Evolutionary conservation across 257 asterid genomes (phyloP), one percentile per base, ranked within the genome.

Genomic region (Solanum acaule): DNA sequence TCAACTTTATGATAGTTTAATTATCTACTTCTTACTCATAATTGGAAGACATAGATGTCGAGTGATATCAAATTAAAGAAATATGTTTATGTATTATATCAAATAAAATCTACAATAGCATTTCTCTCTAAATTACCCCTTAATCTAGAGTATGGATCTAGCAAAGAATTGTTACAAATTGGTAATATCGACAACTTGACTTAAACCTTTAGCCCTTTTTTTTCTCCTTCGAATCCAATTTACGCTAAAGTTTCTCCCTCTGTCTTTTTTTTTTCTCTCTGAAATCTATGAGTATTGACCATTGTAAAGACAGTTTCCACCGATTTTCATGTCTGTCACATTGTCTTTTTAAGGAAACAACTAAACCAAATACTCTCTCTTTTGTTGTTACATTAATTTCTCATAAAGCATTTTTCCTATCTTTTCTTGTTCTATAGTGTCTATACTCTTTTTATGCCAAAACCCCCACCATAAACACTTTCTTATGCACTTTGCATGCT

Each of bases 401-500:
- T n/a, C 83, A 10, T 73, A 34, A 73, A 37, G 31, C 33, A 76
- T 76, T 81, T 65, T 29, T 70, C 25, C 67, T 44, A 81, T 29
- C 42, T n/a, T 14, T 79, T 44, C 59, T 29, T 79, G 25, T 77
- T 79, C 85, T 82, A 1, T 49, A 18, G 63, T 33, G 46, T 73
- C 46, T 75, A 20, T 31, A 34, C 61, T 46, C 18, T 81, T 27
- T 87, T 87, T 63, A 77, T 88, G 84, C 38, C 88, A 89, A 87
- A 75, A 88, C 86, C 78, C 83, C 73, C 82, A 79, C 59, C n/a
- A 68, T 56, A 87, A 72, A 78, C 46, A 35, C 31, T 84, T 61
- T 16, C 84, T 52, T 86, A 49, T 49, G 38, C 90, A 77, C 35
- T 90, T 92, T 82, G 87, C 91, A 88, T 76, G 92, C 86, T 87